phyloP scores from a whole-genome alignment of 1,284 basidiomycete genomes.

The Microbotryomycetes sp. region DNA sequence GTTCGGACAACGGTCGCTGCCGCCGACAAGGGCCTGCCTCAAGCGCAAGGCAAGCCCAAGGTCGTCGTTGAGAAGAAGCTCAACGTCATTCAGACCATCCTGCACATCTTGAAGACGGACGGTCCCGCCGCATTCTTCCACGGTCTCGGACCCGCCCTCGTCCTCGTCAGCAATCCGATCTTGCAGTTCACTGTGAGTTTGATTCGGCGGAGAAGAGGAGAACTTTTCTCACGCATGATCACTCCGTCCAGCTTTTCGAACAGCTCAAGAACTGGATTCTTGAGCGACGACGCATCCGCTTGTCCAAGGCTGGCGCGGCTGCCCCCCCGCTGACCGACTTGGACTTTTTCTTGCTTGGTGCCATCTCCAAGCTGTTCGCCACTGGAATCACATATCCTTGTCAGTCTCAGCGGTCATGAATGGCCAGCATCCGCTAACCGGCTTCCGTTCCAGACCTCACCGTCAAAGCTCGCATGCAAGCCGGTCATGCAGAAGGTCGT shows the following conservation, averaged over 20 bases:
- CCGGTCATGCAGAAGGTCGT: slow-evolving; percentile 56
- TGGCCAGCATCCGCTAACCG: not conserved
- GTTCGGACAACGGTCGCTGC: slow-evolving; percentile 37
- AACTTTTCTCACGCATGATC: too few species aligned
- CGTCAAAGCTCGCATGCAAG: slow-evolving; percentile 73
- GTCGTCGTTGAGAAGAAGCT: slow-evolving; percentile 26
- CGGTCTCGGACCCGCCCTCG: slow-evolving; percentile 88
- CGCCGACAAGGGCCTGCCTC: slow-evolving; percentile 6
- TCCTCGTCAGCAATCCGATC: slow-evolving; percentile 92
- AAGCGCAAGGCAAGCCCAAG: slow-evolving; percentile 14
- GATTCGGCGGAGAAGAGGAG: too few species aligned
- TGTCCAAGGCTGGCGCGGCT: slow-evolving; percentile 44
- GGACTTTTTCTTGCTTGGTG: slow-evolving; percentile 84
- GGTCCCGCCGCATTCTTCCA: slow-evolving; percentile 81
- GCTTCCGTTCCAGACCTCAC: slow-evolving; percentile 48
- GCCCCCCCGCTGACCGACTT: slow-evolving; percentile 56
- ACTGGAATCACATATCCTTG: slow-evolving; percentile 38
- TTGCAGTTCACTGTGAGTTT: slow-evolving; percentile 49
- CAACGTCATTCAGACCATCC: slow-evolving; percentile 56
- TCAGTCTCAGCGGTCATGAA: not conserved
- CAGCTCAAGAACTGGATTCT: slow-evolving; percentile 75
- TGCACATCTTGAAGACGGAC: slow-evolving; percentile 66
- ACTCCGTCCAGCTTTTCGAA: slow-evolving; percentile 49
- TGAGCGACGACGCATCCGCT: slow-evolving; percentile 47
- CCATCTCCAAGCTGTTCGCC: slow-evolving; percentile 57